Conservation (phyloP, 2,329 filamentous ascomycete species). For the Knoxdaviesia proteae region DNA sequence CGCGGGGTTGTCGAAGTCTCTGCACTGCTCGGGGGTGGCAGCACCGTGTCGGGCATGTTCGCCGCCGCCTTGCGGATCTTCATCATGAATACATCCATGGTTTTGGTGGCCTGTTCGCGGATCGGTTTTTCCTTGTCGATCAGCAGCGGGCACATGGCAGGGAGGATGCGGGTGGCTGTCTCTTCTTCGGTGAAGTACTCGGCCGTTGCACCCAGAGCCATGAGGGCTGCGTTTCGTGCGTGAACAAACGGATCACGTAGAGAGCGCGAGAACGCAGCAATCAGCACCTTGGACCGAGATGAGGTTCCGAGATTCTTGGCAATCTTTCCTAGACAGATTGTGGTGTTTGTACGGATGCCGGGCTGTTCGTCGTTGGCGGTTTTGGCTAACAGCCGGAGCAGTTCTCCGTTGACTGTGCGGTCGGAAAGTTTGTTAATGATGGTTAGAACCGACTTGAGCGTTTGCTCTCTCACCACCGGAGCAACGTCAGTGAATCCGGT, state of each 20-base stretch:
- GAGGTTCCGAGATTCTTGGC: slow-evolving; percentile 66
- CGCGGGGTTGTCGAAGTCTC: slow-evolving; percentile 36
- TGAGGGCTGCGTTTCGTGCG: slow-evolving; percentile 69
- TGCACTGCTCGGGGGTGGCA: slow-evolving; percentile 42
- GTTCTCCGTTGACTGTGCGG: slow-evolving; percentile 77
- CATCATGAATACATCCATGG: slow-evolving; percentile 67
- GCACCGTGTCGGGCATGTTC: slow-evolving; percentile 57
- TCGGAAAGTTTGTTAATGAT: slow-evolving; percentile 82
- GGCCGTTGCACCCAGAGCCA: slow-evolving; percentile 66
- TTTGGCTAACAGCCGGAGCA: slow-evolving; percentile 77
- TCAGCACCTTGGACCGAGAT: slow-evolving; percentile 72
- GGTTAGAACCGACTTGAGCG: slow-evolving; percentile 77
- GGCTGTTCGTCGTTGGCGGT: slow-evolving; percentile 96
- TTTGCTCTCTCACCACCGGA: slow-evolving; percentile 84
- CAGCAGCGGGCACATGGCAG: slow-evolving; percentile 62
- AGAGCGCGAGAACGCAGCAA: slow-evolving; percentile 77
- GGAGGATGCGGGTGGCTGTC: slow-evolving; percentile 64
- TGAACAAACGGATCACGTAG: slow-evolving; percentile 88
- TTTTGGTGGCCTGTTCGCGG: slow-evolving; percentile 78
- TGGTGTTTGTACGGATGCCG: slow-evolving; percentile 93
- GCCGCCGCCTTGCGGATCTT: slow-evolving; percentile 61
- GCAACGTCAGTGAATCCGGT: slow-evolving; percentile 86
- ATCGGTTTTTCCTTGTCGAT: slow-evolving; percentile 93
- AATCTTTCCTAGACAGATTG: slow-evolving; percentile 91
- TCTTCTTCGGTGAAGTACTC: slow-evolving; percentile 84